Percentiles rank a stretch among this genome's conserved stretches.
phyloP scores from a whole-genome alignment of 1,284 basidiomycete species.

The Sporisorium iseilematis-ciliati region DNA sequence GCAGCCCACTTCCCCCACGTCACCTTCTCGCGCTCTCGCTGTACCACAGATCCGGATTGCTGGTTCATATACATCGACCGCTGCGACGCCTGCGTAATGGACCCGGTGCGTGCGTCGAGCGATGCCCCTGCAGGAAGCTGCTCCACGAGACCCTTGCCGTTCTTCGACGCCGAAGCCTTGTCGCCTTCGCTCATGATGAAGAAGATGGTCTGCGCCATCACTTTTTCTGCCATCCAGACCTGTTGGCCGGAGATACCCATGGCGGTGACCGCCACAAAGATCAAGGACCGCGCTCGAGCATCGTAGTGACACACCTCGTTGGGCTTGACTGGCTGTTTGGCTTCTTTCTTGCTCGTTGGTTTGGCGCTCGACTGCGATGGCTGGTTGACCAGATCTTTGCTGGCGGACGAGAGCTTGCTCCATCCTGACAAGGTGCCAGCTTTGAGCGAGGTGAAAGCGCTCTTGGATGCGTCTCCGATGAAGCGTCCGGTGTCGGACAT shows the following conservation, averaged over 20 bases:
- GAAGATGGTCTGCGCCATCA: constrained; percentile 61
- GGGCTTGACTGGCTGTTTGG: constrained; percentile 54
- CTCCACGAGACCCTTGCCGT: constrained; percentile 55
- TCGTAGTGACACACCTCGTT: constrained; percentile 65
- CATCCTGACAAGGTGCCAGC: constrained; percentile 39
- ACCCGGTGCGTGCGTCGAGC: constrained; percentile 41
- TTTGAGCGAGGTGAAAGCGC: constrained; percentile 42
- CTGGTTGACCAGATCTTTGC: constrained; percentile 37
- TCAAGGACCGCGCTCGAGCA: constrained; percentile 58
- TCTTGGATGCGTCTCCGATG: constrained; percentile 39
- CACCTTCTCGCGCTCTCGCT: constrained; percentile 54
- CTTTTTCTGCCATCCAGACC: constrained; percentile 61
- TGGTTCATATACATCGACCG: constrained; percentile 63
- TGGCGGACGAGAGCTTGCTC: constrained; percentile 43
- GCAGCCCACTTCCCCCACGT: constrained; percentile 62
- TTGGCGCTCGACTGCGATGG: constrained; percentile 6
- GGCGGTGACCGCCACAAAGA: constrained; percentile 57
- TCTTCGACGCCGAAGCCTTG: constrained; percentile 39
- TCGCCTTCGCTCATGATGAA: constrained; percentile 61
- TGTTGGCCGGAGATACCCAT: constrained; percentile 54
- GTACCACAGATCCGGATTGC: constrained; percentile 47
- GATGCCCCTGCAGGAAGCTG: constrained; percentile 43
- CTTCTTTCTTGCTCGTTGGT: constrained; percentile 2
- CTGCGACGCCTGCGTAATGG: constrained; percentile 36
- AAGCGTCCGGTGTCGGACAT: constrained; percentile 32